phyloP scores from a whole-genome alignment of 768 basidiomycete genomes.

The Inosperma sp. region DNA sequence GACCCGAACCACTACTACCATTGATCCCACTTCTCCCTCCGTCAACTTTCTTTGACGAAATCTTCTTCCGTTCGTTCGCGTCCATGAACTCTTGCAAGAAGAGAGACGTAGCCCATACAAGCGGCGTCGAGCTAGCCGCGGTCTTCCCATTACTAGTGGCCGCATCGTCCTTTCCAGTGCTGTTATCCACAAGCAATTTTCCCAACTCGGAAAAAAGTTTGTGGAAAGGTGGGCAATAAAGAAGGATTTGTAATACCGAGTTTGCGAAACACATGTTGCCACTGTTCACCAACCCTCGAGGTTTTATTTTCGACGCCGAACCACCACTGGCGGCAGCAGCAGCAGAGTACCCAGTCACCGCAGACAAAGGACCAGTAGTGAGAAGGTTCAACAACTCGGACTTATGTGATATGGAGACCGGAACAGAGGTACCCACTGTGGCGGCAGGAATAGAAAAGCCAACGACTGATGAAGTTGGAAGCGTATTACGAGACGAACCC shows the following conservation, averaged over 20 bases:
- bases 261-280: constrained; percentile 99
- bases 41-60: constrained; percentile 20
- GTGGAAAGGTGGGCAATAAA: constrained; percentile 87
- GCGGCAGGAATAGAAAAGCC: constrained; percentile 69
- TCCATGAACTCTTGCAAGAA: constrained; percentile 76
- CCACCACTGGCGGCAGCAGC: constrained; percentile 18
- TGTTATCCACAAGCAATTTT: constrained; percentile 36
- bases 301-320: constrained; percentile 37
- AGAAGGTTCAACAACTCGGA: constrained; percentile 54
- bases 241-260: constrained; percentile 83
- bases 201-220: constrained; percentile 70
- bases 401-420: constrained; percentile 38
- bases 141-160: constrained; percentile 22
- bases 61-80: constrained; percentile 25
- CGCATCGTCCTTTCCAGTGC: constrained; percentile 9
- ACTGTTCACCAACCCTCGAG: constrained; percentile 85
- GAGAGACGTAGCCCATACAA: constrained; percentile 62
- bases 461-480: constrained; percentile 67
- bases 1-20: constrained; percentile 16
- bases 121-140: constrained; percentile 38
- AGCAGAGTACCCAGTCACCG: constrained; percentile 17
- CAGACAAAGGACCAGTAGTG: constrained; percentile 31
- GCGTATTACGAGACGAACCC: constrained; percentile 40
- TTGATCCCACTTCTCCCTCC: constrained; percentile 9
- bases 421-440: constrained; percentile 17